phyloP scores from a whole-genome alignment of 306 rosid species.

The Citrullus colocynthis region DNA sequence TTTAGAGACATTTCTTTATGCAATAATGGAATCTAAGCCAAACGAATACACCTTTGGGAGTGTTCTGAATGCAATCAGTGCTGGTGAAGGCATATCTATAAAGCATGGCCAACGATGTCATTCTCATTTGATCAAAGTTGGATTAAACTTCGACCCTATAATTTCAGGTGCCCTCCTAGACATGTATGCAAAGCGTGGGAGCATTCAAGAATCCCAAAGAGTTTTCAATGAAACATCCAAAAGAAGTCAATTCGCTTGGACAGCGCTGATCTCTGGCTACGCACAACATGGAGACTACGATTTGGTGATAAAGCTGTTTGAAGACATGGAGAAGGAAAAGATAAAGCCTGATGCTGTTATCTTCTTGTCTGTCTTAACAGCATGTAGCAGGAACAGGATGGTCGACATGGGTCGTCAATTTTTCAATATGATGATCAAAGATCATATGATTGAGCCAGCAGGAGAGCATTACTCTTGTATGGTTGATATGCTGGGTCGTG shows the following conservation, averaged over 20 bases:
- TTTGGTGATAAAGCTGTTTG: constrained; percentile 43
- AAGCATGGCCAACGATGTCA: constrained; percentile 68
- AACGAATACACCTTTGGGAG: constrained; percentile 79
- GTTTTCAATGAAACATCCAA: constrained; percentile 47
- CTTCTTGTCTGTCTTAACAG: constrained; percentile 54
- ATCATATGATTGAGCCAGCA: constrained; percentile 45
- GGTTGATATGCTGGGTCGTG: constrained; percentile 81
- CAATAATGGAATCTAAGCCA: constrained; percentile 44
- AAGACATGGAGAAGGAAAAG: constrained; percentile 49
- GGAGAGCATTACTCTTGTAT: constrained; percentile 61
- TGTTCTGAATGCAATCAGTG: constrained; percentile 65
- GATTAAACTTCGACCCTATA: constrained; percentile 40
- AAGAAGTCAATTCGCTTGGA: constrained; percentile 57
- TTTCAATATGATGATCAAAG: constrained; percentile 44
- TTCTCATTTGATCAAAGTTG: constrained; percentile 46
- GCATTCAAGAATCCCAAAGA: constrained; percentile 46
- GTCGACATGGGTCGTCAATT: constrained; percentile 44
- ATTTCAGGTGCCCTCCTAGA: constrained; percentile 62
- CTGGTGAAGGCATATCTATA: constrained; percentile 54
- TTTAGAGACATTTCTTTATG: constrained; percentile 38
- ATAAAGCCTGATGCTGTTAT: constrained; percentile 52
- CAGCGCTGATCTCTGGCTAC: constrained; percentile 63
- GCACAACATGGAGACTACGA: constrained; percentile 62
- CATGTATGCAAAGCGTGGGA: constrained; percentile 85
- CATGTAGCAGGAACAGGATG: constrained; percentile 75